Conservation (phyloP, 2,329 filamentous ascomycete species). For the Nemania sp. region DNA sequence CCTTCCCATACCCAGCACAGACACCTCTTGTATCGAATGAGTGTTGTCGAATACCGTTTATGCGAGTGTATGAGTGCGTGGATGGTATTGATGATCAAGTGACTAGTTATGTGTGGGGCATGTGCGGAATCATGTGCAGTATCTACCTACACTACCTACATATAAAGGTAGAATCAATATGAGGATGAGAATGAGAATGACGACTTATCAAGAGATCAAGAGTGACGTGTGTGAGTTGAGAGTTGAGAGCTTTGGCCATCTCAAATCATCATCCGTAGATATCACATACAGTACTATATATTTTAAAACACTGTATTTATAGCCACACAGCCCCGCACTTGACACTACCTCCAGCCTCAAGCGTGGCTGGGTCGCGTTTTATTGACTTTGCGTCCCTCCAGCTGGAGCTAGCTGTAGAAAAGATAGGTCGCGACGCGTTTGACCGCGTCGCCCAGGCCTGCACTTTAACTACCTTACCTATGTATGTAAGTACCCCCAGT, state of each 20-base stretch:
- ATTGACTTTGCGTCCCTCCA: constrained; percentile 39
- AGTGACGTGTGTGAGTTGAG: too few species aligned
- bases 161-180: too few species aligned
- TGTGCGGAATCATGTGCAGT: too few species aligned
- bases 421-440: constrained; percentile 33
- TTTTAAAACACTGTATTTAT: too few species aligned
- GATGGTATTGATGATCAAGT: background rate
- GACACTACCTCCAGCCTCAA: background rate
- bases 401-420: background rate
- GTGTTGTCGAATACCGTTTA: background rate
- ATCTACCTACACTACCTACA: too few species aligned
- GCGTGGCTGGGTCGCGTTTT: constrained; percentile 41
- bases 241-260: too few species aligned
- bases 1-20: background rate
- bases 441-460: constrained; percentile 27
- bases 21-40: background rate
- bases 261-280: too few species aligned
- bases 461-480: constrained; percentile 10
- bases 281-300: too few species aligned
- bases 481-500: too few species aligned
- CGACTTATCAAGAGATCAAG: background rate
- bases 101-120: too few species aligned
- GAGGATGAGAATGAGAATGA: background rate
- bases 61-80: background rate
- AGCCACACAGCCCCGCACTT: background rate